Percentiles rank a stretch among this genome's conserved stretches.
phyloP scores from a whole-genome alignment of 306 rosid species.

The Neltuma alba region DNA sequence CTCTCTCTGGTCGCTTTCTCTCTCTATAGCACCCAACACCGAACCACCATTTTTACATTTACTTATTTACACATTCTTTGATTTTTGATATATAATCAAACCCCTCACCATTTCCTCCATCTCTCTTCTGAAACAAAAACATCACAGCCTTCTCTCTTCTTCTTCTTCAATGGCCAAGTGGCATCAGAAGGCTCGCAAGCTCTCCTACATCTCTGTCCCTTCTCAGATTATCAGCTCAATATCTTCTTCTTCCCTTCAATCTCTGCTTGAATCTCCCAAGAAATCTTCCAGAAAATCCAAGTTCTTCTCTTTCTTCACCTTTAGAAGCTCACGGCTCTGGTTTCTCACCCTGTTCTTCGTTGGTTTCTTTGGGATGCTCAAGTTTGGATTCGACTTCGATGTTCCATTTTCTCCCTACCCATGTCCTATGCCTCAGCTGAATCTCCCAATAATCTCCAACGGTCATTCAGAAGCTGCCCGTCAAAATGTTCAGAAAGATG shows the following conservation, averaged over 20 bases:
- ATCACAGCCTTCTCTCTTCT: too few relatives aligned
- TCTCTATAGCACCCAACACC: not conserved
- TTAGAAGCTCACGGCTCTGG: constrained; percentile 57
- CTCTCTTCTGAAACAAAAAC: not conserved
- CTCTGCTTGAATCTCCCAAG: constrained; percentile 82
- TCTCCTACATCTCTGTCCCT: constrained; percentile 87
- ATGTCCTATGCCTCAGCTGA: constrained; percentile 47
- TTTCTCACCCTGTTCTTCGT: constrained; percentile 61
- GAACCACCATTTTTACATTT: too few relatives aligned
- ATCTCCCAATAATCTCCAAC: constrained; percentile 31
- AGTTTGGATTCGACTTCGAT: constrained; percentile 47
- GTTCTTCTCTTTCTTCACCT: constrained; percentile 39
- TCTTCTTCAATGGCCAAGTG: constrained; percentile 66
- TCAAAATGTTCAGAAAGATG: constrained; percentile 21
- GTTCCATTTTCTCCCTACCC: constrained; percentile 54
- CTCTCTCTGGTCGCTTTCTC: not conserved
- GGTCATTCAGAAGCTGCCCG: constrained; percentile 33
- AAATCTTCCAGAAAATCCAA: constrained; percentile 57
- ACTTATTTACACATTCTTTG: too few relatives aligned
- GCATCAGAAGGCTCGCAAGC: constrained; percentile 63
- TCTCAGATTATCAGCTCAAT: constrained; percentile 88
- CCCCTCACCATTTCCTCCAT: not conserved
- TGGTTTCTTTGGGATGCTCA: constrained; percentile 68
- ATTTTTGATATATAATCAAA: not conserved
- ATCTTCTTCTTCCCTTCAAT: constrained; percentile 82